phyloP scores from a whole-genome alignment of 257 asterid genomes.

The Nicotiana sylvestris region DNA sequence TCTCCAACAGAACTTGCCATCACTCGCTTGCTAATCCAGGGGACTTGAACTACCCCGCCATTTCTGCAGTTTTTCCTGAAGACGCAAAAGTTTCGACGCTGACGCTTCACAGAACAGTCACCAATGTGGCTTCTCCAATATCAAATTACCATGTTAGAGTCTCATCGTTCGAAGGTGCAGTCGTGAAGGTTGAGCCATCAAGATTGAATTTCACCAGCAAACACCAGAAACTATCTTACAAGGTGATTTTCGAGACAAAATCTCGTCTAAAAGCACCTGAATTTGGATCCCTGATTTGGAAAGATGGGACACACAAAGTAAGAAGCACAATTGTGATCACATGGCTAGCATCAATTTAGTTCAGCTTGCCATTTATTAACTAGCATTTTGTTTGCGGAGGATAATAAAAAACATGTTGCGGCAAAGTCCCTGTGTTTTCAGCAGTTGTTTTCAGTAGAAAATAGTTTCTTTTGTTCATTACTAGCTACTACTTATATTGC shows the following conservation, averaged over 20 bases:
- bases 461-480: conserved; percentile 15
- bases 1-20: conserved; percentile 49
- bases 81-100: conserved; percentile 22
- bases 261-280: conserved; percentile 49
- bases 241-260: conserved; percentile 41
- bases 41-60: conserved; percentile 79
- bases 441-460: background rate
- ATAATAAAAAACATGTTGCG: background rate
- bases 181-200: conserved; percentile 59
- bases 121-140: conserved; percentile 65
- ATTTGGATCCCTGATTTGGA: conserved; percentile 70
- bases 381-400: background rate
- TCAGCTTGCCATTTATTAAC: background rate
- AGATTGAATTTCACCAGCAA: conserved; percentile 42
- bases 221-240: conserved; percentile 49
- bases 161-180: conserved; percentile 59
- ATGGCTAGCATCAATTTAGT: conserved; percentile 62
- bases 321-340: conserved; percentile 82
- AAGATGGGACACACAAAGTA: conserved; percentile 57
- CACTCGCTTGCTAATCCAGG: conserved; percentile 38
- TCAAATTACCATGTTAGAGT: conserved; percentile 59
- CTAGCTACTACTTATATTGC: conserved; percentile 3
- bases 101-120: conserved; percentile 57
- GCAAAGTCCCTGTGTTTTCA: background rate
- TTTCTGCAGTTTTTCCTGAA: conserved; percentile 64